A percentile compares a stretch with the other conserved stretches of the same genome.
These are phyloP conservation scores for Taphrina wiesneri DNA, from an alignment of 1,139 yeast species.

Conservation along the genomic window DNA sequence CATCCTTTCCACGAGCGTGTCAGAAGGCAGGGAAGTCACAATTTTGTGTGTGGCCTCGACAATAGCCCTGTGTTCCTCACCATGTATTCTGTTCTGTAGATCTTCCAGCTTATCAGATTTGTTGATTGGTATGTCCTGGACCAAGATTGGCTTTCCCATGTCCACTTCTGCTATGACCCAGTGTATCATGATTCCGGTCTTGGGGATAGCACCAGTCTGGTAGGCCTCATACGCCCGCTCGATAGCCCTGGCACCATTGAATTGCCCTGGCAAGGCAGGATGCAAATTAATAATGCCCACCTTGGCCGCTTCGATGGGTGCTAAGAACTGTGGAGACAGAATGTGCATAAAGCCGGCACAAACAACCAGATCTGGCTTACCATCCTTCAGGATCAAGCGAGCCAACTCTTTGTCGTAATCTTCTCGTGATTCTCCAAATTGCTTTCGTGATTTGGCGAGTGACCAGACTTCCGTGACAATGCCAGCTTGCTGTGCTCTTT, in stretches of 20 bases:
- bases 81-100: slow-evolving; percentile 83
- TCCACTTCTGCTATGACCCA: slow-evolving; percentile 93
- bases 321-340: slow-evolving; percentile 71
- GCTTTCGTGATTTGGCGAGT: slow-evolving; percentile 68
- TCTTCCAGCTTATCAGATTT: slow-evolving; percentile 74
- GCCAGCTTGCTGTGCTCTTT: slow-evolving; percentile 66
- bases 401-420: slow-evolving; percentile 79
- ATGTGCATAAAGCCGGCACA: slow-evolving; percentile 99
- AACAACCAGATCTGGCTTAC: slow-evolving; percentile 76
- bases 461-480: slow-evolving; percentile 73
- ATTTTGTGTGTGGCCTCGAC: slow-evolving; percentile 62
- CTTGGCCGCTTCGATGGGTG: slow-evolving; percentile 60
- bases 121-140: slow-evolving; percentile 68
- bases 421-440: slow-evolving; percentile 65
- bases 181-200: slow-evolving; percentile 97
- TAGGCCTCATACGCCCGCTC: slow-evolving; percentile 96
- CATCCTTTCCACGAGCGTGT: slow-evolving; percentile 76
- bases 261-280: slow-evolving; percentile 95
- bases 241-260: slow-evolving; percentile 95
- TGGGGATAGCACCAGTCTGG: slow-evolving; percentile 68
- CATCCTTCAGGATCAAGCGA: slow-evolving; percentile 53
- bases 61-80: slow-evolving; percentile 80
- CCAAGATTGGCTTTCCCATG: slow-evolving; percentile 83
- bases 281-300: slow-evolving; percentile 87
- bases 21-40: slow-evolving; percentile 51